Base-by-base conservation (phyloP, 2,329 filamentous ascomycete species). In the Calonectria hawksworthii region DNA sequence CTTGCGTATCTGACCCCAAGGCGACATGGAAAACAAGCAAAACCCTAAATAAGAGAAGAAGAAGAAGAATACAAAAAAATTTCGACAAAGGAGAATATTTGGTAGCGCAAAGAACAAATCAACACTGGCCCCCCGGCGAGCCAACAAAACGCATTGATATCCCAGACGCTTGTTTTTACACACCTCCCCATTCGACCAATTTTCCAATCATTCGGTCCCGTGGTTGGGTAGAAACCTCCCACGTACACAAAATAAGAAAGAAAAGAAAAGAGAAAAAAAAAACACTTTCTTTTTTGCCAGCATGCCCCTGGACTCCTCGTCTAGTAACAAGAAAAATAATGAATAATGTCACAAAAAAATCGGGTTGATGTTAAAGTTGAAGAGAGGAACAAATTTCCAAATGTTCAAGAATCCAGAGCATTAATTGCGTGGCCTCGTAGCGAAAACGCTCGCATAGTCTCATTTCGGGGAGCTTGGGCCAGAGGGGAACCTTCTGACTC, bases 351-450 rank as follows among this genome's bases (percentile, higher is more conserved):
- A 70, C n/a, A 69, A 34, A 61, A 26, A 61, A 70, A 44, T n/a
- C n/a, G 61, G 30, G 59, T 44, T 30, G 51, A 44, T 51, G 36
- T 63, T 66, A 63, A 66, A 34, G 5, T 65, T 28, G 61, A 61
- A 61, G 56, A 11, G 61, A 65, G 50, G 61, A 44, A 38, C 32
- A 68, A 16, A 30, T 51, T 66, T 18, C 52, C 47, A 72, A 73
- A 68, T 64, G 59, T 68, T 66, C 68, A 50, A 65, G 73, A 68
- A 73, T 77, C 47, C 71, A 66, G 63, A 69, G 50, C 73, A 76
- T 80, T 32, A 75, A 78, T 30, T 77, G 65, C 79, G 59, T 81
- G 70, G 74, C 73, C 68, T 78, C 79, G 54, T 78, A 73, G 75
- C 52, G 36, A 47, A 73, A 69, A 16, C 32, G 36, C 59, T 61